These are phyloP conservation scores for Venustampulla echinocandica DNA, from an alignment of 495 filamentous ascomycete genomes.

Conservation along the genomic window DNA sequence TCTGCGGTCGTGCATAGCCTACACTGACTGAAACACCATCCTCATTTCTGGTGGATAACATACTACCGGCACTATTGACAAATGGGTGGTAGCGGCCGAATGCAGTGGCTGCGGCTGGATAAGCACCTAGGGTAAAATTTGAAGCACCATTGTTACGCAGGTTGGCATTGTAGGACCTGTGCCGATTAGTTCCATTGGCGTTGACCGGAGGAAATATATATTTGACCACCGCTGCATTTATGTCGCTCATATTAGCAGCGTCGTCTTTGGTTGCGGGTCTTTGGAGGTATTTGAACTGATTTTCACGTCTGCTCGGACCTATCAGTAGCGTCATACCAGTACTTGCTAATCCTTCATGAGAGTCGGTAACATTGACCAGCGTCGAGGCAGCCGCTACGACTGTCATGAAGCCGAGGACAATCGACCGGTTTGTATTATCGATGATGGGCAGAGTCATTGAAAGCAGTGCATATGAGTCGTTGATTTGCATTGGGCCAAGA, in stretches of 20 bases:
- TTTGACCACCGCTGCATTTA: slow-evolving; percentile 26
- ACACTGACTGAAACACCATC: slow-evolving; percentile 54
- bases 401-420: slow-evolving; percentile 70
- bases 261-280: slow-evolving; percentile 14
- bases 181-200: slow-evolving; percentile 12
- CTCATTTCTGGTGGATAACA: slow-evolving; percentile 63
- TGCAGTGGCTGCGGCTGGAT: slow-evolving; percentile 45
- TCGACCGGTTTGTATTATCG: slow-evolving; percentile 45
- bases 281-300: slow-evolving; percentile 44
- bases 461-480: slow-evolving; percentile 46
- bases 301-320: slow-evolving; percentile 53
- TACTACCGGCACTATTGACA: slow-evolving; percentile 53
- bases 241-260: slow-evolving; percentile 6
- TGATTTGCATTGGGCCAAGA: slow-evolving; percentile 59
- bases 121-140: slow-evolving; percentile 49
- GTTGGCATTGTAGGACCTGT: slow-evolving; percentile 18
- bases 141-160: slow-evolving; percentile 30
- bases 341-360: slow-evolving; percentile 56
- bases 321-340: slow-evolving; percentile 61
- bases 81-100: slow-evolving; percentile 37
- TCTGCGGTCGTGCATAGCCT: slow-evolving; percentile 59
- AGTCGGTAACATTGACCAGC: slow-evolving; percentile 47
- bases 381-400: slow-evolving; percentile 54
- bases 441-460: slow-evolving; percentile 71
- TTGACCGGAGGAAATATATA: slow-evolving; percentile 36